A percentile compares a stretch with the other conserved stretches of the same genome.
Evolutionary conservation across 108 stramenopile genomes (phyloP).

Genomic region (Parmales sp.): DNA sequence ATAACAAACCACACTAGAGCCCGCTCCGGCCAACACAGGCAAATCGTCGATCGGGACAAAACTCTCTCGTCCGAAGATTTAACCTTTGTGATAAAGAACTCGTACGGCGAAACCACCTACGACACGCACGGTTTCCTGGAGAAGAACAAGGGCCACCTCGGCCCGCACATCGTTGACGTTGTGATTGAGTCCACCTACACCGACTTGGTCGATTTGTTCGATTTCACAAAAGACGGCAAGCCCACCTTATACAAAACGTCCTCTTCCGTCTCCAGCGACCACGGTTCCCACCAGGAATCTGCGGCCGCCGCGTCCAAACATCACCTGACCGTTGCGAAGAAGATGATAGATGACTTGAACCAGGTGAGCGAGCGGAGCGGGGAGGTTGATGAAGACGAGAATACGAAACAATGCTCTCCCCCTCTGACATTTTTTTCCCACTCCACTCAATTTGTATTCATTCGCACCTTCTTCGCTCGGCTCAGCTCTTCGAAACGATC

Average conservation of each 20-base stretch:
- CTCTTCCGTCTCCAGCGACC: background rate
- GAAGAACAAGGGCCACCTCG: conserved; percentile 82
- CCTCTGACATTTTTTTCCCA: background rate
- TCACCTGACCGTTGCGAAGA: background rate
- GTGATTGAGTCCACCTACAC: background rate
- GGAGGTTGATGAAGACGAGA: background rate
- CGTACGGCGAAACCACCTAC: conserved; percentile 27
- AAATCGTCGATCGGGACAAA: background rate
- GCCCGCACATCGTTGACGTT: conserved; percentile 68
- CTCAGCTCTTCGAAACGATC: no score
- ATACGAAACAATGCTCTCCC: background rate
- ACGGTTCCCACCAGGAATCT: background rate
- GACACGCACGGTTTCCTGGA: conserved; percentile 65
- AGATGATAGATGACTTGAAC: background rate
- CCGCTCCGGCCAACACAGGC: background rate
- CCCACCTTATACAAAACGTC: background rate
- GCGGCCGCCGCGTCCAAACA: background rate
- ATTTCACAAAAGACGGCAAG: background rate
- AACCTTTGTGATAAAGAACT: background rate
- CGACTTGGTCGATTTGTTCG: background rate
- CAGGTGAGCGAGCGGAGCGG: background rate
- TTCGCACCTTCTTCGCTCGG: background rate
- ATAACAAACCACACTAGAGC: background rate
- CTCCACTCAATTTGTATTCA: background rate
- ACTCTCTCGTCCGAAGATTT: background rate